phyloP scores from a whole-genome alignment of 2,329 filamentous ascomycete genomes.

The Elsinoe batatas region DNA sequence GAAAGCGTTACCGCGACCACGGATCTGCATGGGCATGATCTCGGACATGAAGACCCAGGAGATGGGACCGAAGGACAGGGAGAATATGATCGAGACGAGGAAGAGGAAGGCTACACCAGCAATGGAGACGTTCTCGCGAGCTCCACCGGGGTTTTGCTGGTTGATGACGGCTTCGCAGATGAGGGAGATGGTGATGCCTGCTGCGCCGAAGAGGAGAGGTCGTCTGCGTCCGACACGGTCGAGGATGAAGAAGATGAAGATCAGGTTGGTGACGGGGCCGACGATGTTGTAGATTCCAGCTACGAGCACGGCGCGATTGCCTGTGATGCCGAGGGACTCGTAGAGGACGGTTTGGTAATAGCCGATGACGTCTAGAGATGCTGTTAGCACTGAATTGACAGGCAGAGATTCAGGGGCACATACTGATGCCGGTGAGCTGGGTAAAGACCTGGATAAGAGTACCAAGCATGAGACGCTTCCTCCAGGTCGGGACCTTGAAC shows the following conservation, averaged over 20 bases:
- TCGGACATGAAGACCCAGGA: conserved; percentile 58
- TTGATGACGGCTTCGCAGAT: conserved; percentile 52
- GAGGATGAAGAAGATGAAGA: conserved; percentile 50
- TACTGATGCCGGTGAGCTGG: conserved; percentile 52
- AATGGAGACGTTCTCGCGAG: conserved; percentile 41
- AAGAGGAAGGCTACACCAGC: conserved; percentile 59
- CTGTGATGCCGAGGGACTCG: conserved; percentile 46
- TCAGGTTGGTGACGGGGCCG: conserved; percentile 46
- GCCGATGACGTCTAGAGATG: conserved; percentile 43
- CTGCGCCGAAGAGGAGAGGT: conserved; percentile 45
- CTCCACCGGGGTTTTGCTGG: conserved; percentile 37
- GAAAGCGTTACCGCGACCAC: conserved; percentile 49
- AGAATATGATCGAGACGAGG: conserved; percentile 49
- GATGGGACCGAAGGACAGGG: conserved; percentile 49
- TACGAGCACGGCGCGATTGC: conserved; percentile 42
- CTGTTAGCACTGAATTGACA: neutral
- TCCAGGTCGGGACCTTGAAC: conserved; percentile 49
- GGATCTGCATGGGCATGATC: conserved; percentile 57
- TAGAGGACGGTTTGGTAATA: conserved; percentile 56
- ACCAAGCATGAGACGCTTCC: conserved; percentile 53
- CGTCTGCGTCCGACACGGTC: conserved; percentile 44
- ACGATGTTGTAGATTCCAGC: conserved; percentile 52
- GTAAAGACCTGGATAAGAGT: conserved; percentile 55
- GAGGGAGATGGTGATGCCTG: conserved; percentile 47
- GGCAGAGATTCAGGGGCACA: neutral